These are phyloP conservation scores for Bjerkandera adusta DNA, from an alignment of 1,284 basidiomycete genomes.

Conservation along the genomic window DNA sequence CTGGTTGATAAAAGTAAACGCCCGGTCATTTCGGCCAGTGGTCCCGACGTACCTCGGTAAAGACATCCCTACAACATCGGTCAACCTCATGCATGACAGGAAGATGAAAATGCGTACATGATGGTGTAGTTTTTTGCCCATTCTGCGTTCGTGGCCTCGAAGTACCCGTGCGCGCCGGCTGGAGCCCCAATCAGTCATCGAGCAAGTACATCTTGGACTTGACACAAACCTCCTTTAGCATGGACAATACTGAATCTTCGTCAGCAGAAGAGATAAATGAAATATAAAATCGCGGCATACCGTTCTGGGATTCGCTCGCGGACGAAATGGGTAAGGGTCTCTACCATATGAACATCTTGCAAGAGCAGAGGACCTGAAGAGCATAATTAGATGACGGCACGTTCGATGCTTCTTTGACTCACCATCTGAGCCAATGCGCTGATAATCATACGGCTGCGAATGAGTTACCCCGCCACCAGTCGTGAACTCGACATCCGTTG, in stretches of 20 bases:
- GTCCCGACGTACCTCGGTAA: slow-evolving; percentile 13
- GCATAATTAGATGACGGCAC: neutral
- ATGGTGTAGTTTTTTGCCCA: slow-evolving; percentile 22
- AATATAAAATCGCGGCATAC: slow-evolving; percentile 1
- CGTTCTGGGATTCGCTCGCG: slow-evolving; percentile 48
- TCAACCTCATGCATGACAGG: slow-evolving; percentile 44
- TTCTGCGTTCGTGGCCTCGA: slow-evolving; percentile 39
- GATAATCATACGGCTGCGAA: slow-evolving; percentile 35
- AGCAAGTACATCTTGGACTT: neutral
- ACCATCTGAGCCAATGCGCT: slow-evolving; percentile 40
- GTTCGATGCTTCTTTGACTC: neutral
- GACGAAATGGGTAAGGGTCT: slow-evolving; percentile 54
- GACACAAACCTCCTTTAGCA: slow-evolving; percentile 34
- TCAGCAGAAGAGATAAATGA: neutral
- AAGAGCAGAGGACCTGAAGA: slow-evolving; percentile 14
- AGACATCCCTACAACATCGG: slow-evolving; percentile 41
- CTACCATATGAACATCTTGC: slow-evolving; percentile 29
- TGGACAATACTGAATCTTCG: slow-evolving; percentile 30
- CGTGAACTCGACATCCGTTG: slow-evolving; percentile 26
- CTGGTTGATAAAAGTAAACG: slow-evolving; percentile 58
- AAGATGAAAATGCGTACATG: slow-evolving; percentile 17
- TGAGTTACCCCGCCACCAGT: slow-evolving; percentile 29
- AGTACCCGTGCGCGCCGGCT: slow-evolving; percentile 56
- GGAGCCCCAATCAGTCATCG: neutral
- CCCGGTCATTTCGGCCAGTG: neutral